Evolutionary conservation across 1,284 basidiomycete species (phyloP).

Genomic region (Leccinum fuscescens): DNA sequence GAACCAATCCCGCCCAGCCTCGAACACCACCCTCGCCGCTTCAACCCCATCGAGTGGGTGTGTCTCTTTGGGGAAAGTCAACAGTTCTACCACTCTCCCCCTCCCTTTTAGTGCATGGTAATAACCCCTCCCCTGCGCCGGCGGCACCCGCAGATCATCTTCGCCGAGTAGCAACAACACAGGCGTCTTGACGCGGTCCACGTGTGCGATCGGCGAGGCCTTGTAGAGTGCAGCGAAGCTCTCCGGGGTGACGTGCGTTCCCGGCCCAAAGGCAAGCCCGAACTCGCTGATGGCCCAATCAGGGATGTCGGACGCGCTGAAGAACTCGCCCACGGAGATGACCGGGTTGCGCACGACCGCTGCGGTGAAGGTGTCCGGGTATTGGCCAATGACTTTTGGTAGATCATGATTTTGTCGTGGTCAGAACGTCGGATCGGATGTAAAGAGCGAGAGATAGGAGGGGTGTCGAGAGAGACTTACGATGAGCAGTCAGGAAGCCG

Average conservation of each 20-base stretch:
- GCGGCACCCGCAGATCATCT: constrained; percentile 61
- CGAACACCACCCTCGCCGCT: constrained; percentile 48
- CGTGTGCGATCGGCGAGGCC: constrained; percentile 58
- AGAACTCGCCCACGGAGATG: constrained; percentile 53
- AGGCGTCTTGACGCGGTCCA: constrained; percentile 50
- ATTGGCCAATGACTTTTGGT: constrained; percentile 57
- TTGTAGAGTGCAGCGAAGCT: constrained; percentile 45
- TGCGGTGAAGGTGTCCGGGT: constrained; percentile 60
- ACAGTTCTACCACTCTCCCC: constrained; percentile 49
- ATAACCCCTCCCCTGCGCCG: constrained; percentile 60
- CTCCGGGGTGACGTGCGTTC: constrained; percentile 44
- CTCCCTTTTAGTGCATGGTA: constrained; percentile 62
- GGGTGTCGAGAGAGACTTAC: constrained; percentile 37
- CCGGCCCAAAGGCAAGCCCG: constrained; percentile 36
- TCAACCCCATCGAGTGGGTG: constrained; percentile 67
- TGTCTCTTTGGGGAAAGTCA: constrained; percentile 61
- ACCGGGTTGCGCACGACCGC: constrained; percentile 71
- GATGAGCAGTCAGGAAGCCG: constrained; percentile 63
- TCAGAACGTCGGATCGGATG: constrained; percentile 8
- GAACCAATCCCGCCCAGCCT: constrained; percentile 56
- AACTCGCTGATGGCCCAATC: constrained; percentile 73
- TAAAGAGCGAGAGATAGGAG: neutral
- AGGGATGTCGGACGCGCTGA: constrained; percentile 54
- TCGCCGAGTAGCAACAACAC: constrained; percentile 62
- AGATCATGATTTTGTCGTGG: neutral